phyloP scores from a whole-genome alignment of 495 filamentous ascomycete species.

The Rusavskia elegans region DNA sequence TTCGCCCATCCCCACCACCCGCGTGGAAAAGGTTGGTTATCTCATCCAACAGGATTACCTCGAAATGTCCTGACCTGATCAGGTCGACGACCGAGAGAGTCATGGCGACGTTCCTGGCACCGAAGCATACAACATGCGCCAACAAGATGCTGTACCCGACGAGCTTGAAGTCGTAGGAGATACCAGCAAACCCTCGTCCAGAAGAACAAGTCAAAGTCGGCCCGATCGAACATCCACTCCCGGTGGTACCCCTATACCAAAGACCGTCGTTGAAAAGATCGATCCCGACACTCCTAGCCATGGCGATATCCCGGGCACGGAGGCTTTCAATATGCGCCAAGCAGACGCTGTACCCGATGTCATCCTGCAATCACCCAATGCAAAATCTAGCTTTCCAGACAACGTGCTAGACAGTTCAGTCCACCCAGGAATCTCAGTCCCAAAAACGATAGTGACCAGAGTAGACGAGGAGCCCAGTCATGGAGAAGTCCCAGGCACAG shows the following conservation, averaged over 20 bases:
- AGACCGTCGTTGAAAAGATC: constrained; percentile 69
- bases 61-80: not conserved
- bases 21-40: constrained; percentile 34
- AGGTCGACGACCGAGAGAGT: constrained; percentile 35
- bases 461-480: constrained; percentile 27
- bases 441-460: constrained; percentile 29
- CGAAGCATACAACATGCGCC: constrained; percentile 37
- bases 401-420: constrained; percentile 10
- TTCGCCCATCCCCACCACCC: constrained; percentile 44
- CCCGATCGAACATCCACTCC: constrained; percentile 29
- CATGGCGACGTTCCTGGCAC: constrained; percentile 51
- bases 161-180: constrained; percentile 42
- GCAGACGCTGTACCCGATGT: constrained; percentile 76
- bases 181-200: constrained; percentile 30
- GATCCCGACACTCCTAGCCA: constrained; percentile 49
- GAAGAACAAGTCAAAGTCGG: constrained; percentile 8
- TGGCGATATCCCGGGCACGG: constrained; percentile 78
- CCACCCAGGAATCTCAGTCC: constrained; percentile 17
- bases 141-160: constrained; percentile 48
- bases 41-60: not conserved
- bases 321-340: constrained; percentile 55
- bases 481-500: constrained; percentile 18
- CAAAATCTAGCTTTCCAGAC: constrained; percentile 15
- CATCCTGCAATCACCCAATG: constrained; percentile 20
- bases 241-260: constrained; percentile 52